Evolutionary conservation across 805 yeast species (phyloP), one percentile per base, ranked within the genome.

Genomic region (Kluyveromyces aestuarii): DNA sequence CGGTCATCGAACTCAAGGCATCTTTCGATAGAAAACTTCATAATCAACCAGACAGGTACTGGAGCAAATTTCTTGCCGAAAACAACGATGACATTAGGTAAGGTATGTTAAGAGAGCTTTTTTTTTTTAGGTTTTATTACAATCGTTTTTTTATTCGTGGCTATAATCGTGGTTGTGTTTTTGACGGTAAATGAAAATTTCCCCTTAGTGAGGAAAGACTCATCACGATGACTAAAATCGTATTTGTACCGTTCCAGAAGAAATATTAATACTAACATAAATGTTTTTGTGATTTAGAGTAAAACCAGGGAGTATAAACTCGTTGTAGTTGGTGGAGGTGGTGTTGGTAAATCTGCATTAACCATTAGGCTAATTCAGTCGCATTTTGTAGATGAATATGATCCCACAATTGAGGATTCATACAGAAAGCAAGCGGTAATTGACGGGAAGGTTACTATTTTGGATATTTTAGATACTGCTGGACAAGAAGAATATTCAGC

Each of bases 241-340:
- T 10, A 11, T 38, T 38, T 38, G 8, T 9, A 19, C n/a, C 8
- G 40, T 13, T 7, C 3, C 11, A 40, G 4, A 10, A 25, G 14
- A 11, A 40, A 40, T 25, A 9, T 40, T 16, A 17, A 19, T 17
- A 30, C 35, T 30, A 30, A 30, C 35, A 30, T 30, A 8, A 7
- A 10, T n/a, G 11, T 37, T 8, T 37, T 16, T 13, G 10, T 37
- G 4, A 6, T 37, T 16, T 16, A 50, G 50, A 48, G 46, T 35
- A 50, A 48, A 42, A 73, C 79, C 49, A 77, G 84, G 67, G 96
- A 90, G 68, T 91, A 82, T 66, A 89, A 95, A 64, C 71, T 93
- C 51, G 99, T 93, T 5, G 97, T 91, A 41, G 96, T 91, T 49
- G 99, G 98, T 49, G 97, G 97, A 38, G 98, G 98, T 63, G 97